Conservation (phyloP, 2,329 filamentous ascomycete genomes). For the Aspergillus fischeri region DNA sequence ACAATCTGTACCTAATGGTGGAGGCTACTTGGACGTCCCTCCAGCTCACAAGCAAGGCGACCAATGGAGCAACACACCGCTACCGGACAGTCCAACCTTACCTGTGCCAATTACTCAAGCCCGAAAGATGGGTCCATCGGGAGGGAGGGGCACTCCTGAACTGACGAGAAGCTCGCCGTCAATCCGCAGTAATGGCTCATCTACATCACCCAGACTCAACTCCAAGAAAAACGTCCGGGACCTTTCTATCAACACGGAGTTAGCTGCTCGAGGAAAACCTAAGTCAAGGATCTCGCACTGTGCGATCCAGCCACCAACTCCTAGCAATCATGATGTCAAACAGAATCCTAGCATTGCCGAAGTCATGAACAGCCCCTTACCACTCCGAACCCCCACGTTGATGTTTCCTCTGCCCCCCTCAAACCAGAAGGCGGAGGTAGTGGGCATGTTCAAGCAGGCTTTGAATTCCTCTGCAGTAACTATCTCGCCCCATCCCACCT, state of each 20-base stretch:
- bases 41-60: slow-evolving; percentile 29
- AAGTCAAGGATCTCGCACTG: slow-evolving; percentile 31
- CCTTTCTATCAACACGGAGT: slow-evolving; percentile 38
- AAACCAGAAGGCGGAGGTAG: slow-evolving; percentile 37
- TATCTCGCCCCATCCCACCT: slow-evolving; percentile 32
- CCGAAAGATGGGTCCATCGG: slow-evolving; percentile 5
- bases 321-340: slow-evolving; percentile 21
- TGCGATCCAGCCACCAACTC: slow-evolving; percentile 35
- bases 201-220: slow-evolving; percentile 14
- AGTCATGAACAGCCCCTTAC: slow-evolving; percentile 40
- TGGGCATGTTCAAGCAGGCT: slow-evolving; percentile 40
- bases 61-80: slow-evolving; percentile 28
- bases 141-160: neutral
- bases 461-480: slow-evolving; percentile 26
- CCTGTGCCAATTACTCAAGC: slow-evolving; percentile 17
- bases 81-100: slow-evolving; percentile 34
- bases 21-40: slow-evolving; percentile 27
- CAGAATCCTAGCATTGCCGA: slow-evolving; percentile 37
- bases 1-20: slow-evolving; percentile 9
- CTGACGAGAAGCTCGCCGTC: slow-evolving; percentile 5
- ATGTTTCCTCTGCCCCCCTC: slow-evolving; percentile 21
- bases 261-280: slow-evolving; percentile 30
- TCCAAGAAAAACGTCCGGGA: slow-evolving; percentile 37
- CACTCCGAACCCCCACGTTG: slow-evolving; percentile 22
- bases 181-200: slow-evolving; percentile 8